phyloP scores from a whole-genome alignment of 2,329 filamentous ascomycete genomes.

The Scedosporium dehoogii region DNA sequence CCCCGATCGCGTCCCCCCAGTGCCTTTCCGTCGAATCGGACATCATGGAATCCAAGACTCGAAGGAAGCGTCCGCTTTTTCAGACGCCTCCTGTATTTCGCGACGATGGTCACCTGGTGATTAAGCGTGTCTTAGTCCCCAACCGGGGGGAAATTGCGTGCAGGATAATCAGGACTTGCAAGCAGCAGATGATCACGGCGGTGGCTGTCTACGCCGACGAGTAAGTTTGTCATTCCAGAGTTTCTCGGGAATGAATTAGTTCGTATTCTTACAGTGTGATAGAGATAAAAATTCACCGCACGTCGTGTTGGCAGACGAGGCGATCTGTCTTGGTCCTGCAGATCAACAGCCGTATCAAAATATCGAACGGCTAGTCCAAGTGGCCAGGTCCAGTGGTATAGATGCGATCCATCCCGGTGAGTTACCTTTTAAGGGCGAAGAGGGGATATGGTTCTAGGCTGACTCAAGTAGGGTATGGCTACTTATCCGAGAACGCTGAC shows the following conservation, averaged over 20 bases:
- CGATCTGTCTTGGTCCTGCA: neutral
- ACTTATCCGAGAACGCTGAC: conserved; percentile 52
- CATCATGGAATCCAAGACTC: neutral
- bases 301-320: neutral
- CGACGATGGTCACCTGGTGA: neutral
- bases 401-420: conserved; percentile 47
- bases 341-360: neutral
- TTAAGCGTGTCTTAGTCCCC: conserved; percentile 41
- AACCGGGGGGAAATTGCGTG: conserved; percentile 69
- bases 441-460: neutral
- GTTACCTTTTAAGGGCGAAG: neutral
- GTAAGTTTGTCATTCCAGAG: conserved; percentile 37
- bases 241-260: conserved; percentile 57
- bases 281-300: neutral
- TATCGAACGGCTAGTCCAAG: conserved; percentile 13
- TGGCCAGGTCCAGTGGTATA: conserved; percentile 36
- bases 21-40: too few relatives aligned
- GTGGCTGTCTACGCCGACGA: conserved; percentile 58
- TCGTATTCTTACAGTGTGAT: conserved; percentile 33
- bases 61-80: neutral
- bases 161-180: conserved; percentile 58
- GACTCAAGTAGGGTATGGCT: conserved; percentile 45
- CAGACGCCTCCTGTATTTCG: neutral
- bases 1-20: too few relatives aligned
- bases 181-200: conserved; percentile 55